phyloP scores from a whole-genome alignment of 768 basidiomycete species.

The Cystofilobasidium ferigula region DNA sequence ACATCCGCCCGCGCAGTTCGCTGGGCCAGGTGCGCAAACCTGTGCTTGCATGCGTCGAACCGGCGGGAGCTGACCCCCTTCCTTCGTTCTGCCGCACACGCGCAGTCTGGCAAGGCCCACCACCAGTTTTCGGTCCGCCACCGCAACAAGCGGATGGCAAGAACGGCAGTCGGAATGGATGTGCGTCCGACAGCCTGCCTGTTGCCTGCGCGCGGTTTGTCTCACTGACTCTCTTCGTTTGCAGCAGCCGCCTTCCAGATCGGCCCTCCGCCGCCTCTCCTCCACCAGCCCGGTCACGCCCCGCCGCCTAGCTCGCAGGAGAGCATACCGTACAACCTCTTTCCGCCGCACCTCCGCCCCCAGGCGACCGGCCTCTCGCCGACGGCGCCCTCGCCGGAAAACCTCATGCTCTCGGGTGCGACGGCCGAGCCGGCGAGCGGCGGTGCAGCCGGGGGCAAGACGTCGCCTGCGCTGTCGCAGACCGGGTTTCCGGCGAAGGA shows the following conservation, averaged over 20 bases:
- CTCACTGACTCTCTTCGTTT: not conserved
- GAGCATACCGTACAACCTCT: slow-evolving; percentile 2
- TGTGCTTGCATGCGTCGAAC: too few species aligned
- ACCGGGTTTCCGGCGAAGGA: not conserved
- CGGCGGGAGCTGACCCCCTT: too few species aligned
- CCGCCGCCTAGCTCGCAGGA: not conserved
- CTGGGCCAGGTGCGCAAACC: too few species aligned
- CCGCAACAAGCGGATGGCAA: not conserved
- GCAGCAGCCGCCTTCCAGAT: not conserved
- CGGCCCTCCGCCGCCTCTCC: not conserved
- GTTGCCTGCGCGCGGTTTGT: not conserved
- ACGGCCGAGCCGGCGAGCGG: not conserved
- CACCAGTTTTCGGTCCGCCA: not conserved
- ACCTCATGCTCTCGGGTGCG: not conserved
- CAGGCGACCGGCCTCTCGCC: not conserved
- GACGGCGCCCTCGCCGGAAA: not conserved
- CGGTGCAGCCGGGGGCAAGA: not conserved
- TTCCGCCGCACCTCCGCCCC: slow-evolving; percentile 11
- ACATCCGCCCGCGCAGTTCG: too few species aligned
- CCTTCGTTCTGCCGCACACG: not conserved
- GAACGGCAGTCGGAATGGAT: not conserved
- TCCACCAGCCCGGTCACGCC: not conserved
- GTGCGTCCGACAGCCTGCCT: too few species aligned
- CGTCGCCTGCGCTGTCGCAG: not conserved
- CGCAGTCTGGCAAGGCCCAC: slow-evolving; percentile 2